These are phyloP conservation scores for Paramecium pentaurelia DNA, from an alignment of 73 alveolate species.

Conservation along the genomic window DNA sequence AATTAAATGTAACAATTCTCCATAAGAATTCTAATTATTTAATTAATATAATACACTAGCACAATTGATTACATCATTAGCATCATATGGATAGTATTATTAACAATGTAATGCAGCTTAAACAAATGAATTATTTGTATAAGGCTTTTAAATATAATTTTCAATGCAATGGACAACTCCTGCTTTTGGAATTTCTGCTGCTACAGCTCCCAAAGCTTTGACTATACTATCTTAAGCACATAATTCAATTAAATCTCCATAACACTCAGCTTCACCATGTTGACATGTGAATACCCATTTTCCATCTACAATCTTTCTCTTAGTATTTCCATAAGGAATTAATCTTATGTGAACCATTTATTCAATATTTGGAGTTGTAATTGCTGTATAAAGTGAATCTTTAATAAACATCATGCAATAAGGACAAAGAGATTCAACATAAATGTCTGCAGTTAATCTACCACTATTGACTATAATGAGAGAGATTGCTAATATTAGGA, in stretches of 20 bases:
- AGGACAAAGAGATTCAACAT: conserved; percentile 30
- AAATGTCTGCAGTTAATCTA: neutral
- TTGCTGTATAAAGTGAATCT: neutral
- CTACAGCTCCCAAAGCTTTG: neutral
- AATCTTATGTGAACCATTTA: neutral
- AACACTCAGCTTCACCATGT: conserved; percentile 12
- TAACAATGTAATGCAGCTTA: neutral
- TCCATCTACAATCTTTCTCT: neutral
- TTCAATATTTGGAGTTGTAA: neutral
- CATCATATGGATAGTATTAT: neutral
- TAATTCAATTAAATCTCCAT: conserved; percentile 14
- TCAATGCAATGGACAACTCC: conserved; percentile 25
- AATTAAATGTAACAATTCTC: neutral
- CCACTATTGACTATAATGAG: neutral
- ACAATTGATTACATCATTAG: neutral
- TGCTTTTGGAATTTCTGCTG: neutral
- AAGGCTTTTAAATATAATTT: neutral
- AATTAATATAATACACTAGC: neutral
- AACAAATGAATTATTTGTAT: conserved; percentile 6
- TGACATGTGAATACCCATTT: neutral
- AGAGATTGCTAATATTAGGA: neutral
- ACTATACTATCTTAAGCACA: conserved; percentile 5
- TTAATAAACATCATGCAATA: conserved; percentile 28
- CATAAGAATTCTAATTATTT: neutral
- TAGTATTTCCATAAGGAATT: conserved; percentile 22